phyloP scores from a whole-genome alignment of 2,329 filamentous ascomycete species.

The Fusarium sp. region DNA sequence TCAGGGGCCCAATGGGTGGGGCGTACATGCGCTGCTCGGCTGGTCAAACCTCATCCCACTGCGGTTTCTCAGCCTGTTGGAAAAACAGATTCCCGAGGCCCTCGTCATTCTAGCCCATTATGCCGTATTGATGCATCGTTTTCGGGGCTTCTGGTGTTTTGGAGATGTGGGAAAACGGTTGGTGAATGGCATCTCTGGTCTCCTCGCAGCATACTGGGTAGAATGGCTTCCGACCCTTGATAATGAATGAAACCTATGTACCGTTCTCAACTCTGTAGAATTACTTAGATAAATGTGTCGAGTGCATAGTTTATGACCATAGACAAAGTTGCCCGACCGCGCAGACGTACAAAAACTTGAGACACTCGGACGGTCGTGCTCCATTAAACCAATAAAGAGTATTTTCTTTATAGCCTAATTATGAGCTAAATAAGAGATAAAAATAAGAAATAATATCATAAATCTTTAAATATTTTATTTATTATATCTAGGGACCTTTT shows the following conservation, averaged over 20 bases:
- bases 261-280: no score
- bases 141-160: conserved; percentile 9
- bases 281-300: no score
- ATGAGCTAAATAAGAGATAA: no score
- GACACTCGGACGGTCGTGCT: no score
- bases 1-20: neutral
- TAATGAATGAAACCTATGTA: neutral
- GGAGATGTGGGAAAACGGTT: conserved; percentile 3
- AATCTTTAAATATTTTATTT: no score
- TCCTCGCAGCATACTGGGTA: conserved; percentile 1
- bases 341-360: no score
- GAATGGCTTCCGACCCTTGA: conserved; percentile 4
- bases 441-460: no score
- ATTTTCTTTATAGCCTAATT: no score
- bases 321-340: no score
- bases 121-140: conserved; percentile 2
- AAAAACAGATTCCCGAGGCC: conserved; percentile 19
- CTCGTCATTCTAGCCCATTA: conserved; percentile 22
- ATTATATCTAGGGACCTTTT: no score
- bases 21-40: conserved; percentile 1
- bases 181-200: neutral
- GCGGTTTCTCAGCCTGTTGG: conserved; percentile 9
- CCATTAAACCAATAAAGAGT: no score
- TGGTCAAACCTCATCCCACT: conserved; percentile 4
- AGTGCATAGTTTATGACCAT: no score